Percentiles rank a stretch among this genome's conserved stretches.
Evolutionary conservation across 1,139 yeast species (phyloP).

Genomic region (Saccharomycopsis hybrid): DNA sequence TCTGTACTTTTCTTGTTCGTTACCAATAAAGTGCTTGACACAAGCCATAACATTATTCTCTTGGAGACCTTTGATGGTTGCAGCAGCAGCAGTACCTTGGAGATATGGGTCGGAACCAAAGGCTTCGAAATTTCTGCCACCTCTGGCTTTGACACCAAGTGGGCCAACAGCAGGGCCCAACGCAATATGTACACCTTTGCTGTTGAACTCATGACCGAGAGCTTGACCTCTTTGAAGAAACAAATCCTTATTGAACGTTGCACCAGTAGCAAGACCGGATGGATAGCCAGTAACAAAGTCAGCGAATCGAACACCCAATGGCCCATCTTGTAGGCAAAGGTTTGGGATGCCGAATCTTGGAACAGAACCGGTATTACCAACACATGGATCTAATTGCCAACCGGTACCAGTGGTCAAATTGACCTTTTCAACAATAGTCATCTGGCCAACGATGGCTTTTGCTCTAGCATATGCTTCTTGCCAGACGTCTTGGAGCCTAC

Average conservation of each 20-base stretch:
- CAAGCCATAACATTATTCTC: slow-evolving; percentile 50
- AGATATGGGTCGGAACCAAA: slow-evolving; percentile 60
- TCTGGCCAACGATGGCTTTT: slow-evolving; percentile 43
- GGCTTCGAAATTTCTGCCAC: slow-evolving; percentile 64
- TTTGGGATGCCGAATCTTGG: slow-evolving; percentile 50
- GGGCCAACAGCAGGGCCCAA: slow-evolving; percentile 62
- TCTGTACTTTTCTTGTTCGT: slow-evolving; percentile 60
- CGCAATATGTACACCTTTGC: slow-evolving; percentile 53
- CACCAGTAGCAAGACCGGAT: slow-evolving; percentile 51
- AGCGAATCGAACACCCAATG: slow-evolving; percentile 53
- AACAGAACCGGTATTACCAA: slow-evolving; percentile 56
- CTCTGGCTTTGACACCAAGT: slow-evolving; percentile 55
- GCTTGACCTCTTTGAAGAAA: slow-evolving; percentile 50
- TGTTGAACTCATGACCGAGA: slow-evolving; percentile 47
- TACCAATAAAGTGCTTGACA: slow-evolving; percentile 49
- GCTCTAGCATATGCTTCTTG: slow-evolving; percentile 51
- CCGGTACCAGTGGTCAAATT: slow-evolving; percentile 61
- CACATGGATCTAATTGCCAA: slow-evolving; percentile 57
- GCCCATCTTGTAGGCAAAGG: slow-evolving; percentile 64
- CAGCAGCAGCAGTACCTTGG: slow-evolving; percentile 50
- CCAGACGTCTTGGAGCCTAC: slow-evolving; percentile 42
- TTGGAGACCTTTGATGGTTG: slow-evolving; percentile 51
- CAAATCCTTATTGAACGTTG: slow-evolving; percentile 50
- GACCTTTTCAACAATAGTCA: slow-evolving; percentile 50
- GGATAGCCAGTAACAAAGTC: slow-evolving; percentile 55